Evolutionary conservation across 371 early-diverging fungal species (phyloP).

Genomic region (Caulochytrium protostelioides): DNA sequence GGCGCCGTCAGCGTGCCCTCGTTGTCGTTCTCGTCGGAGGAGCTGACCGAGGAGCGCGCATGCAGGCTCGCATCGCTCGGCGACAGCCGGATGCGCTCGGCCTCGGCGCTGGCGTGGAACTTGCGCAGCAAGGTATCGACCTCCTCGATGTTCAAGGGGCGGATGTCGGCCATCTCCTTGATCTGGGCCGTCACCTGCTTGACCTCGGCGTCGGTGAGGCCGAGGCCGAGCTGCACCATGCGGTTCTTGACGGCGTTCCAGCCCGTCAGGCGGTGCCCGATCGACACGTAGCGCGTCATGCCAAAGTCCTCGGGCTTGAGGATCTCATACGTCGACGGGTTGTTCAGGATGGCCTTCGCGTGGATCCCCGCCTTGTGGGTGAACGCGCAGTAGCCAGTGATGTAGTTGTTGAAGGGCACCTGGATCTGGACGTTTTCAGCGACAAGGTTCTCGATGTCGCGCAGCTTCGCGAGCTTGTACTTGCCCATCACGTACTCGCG

Average conservation of each 20-base stretch:
- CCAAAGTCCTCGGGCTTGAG: conserved; percentile 86
- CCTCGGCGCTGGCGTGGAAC: conserved; percentile 15
- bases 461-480: conserved; percentile 71
- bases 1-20: neutral
- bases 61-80: neutral
- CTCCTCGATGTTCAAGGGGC: conserved; percentile 66
- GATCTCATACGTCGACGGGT: conserved; percentile 91
- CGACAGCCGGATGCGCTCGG: too few relatives aligned
- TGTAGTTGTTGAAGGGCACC: conserved; percentile 94
- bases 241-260: conserved; percentile 97
- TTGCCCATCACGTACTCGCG: conserved; percentile 68
- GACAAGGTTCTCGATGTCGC: conserved; percentile 81
- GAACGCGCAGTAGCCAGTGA: conserved; percentile 92
- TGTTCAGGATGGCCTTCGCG: conserved; percentile 92
- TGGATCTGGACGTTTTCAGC: conserved; percentile 82
- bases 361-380: conserved; percentile 97
- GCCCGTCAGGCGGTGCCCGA: conserved; percentile 87
- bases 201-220: conserved; percentile 64
- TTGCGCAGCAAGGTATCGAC: conserved; percentile 40
- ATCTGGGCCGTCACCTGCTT: conserved; percentile 80
- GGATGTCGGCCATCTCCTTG: conserved; percentile 79
- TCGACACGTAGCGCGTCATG: conserved; percentile 85
- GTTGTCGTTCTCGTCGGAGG: neutral
- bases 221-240: conserved; percentile 63
- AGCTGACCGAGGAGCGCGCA: neutral